These are phyloP conservation scores for Casaregolazyma lundiana DNA, from an alignment of 1,139 yeast genomes.

Conservation along the genomic window DNA sequence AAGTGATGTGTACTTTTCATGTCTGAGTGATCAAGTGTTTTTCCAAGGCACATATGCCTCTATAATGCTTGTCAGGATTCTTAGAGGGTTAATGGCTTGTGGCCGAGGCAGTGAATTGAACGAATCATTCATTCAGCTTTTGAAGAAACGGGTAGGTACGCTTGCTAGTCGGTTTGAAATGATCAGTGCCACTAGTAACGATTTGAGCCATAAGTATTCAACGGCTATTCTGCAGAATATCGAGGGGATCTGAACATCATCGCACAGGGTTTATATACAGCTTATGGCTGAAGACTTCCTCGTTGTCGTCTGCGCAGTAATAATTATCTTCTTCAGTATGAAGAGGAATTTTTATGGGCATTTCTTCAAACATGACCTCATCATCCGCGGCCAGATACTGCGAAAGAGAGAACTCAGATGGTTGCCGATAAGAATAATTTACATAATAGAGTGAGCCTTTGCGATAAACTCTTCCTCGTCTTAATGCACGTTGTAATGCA, in stretches of 20 bases:
- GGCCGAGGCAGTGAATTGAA: slow-evolving; percentile 3
- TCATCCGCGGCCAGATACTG: slow-evolving; percentile 36
- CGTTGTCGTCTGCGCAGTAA: slow-evolving; percentile 33
- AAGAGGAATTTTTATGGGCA: slow-evolving; percentile 32
- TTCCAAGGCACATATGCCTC: slow-evolving; percentile 52
- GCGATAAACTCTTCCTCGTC: slow-evolving; percentile 34
- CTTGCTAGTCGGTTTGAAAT: slow-evolving; percentile 21
- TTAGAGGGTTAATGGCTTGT: slow-evolving; percentile 11
- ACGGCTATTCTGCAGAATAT: slow-evolving; percentile 17
- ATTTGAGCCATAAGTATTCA: slow-evolving; percentile 24
- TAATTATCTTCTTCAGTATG: slow-evolving; percentile 31
- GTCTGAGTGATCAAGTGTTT: slow-evolving; percentile 64
- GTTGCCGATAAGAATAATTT: slow-evolving; percentile 33
- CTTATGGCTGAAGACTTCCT: slow-evolving; percentile 31
- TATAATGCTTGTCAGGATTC: slow-evolving; percentile 39
- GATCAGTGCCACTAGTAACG: slow-evolving; percentile 21
- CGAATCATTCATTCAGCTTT: slow-evolving; percentile 10
- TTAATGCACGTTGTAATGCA: slow-evolving; percentile 35
- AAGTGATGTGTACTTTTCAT: slow-evolving; percentile 61
- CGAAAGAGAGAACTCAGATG: slow-evolving; percentile 33
- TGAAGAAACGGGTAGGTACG: slow-evolving; percentile 13
- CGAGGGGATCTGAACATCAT: slow-evolving; percentile 3
- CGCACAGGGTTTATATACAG: slow-evolving; percentile 15
- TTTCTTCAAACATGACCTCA: slow-evolving; percentile 35
- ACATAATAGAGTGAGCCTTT: slow-evolving; percentile 31